Conservation (phyloP, 805 yeast species). For the Lachancea sp. region DNA sequence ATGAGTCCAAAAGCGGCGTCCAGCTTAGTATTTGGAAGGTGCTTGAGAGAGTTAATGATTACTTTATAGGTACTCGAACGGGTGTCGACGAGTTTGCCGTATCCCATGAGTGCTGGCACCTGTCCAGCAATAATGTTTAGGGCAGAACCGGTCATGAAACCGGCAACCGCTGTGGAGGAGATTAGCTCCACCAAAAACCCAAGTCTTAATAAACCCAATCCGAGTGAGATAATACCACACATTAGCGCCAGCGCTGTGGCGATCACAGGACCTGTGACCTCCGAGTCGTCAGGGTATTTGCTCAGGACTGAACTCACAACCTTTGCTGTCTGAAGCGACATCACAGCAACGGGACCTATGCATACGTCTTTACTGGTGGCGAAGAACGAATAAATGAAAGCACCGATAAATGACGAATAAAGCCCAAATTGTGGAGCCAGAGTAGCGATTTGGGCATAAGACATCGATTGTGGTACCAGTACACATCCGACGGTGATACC, state of each 20-base stretch:
- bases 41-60: constrained; percentile 63
- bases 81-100: constrained; percentile 57
- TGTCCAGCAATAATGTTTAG: constrained; percentile 77
- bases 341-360: constrained; percentile 95
- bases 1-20: constrained; percentile 90
- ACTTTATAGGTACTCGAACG: constrained; percentile 65
- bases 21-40: constrained; percentile 57
- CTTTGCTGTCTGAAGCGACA: constrained; percentile 80
- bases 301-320: constrained; percentile 60
- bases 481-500: constrained; percentile 93
- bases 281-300: constrained; percentile 37
- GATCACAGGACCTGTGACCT: constrained; percentile 55
- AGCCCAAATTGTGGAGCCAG: constrained; percentile 79
- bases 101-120: constrained; percentile 82
- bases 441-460: constrained; percentile 83
- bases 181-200: constrained; percentile 87
- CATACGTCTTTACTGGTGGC: constrained; percentile 95
- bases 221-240: constrained; percentile 81
- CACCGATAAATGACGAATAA: constrained; percentile 89
- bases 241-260: constrained; percentile 75
- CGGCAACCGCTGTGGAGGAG: constrained; percentile 86
- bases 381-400: constrained; percentile 77
- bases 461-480: constrained; percentile 92
- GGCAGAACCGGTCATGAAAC: constrained; percentile 94
- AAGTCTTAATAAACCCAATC: constrained; percentile 72